These are phyloP conservation scores for Galerina sulciceps DNA, from an alignment of 768 basidiomycete genomes.

Conservation along the genomic window DNA sequence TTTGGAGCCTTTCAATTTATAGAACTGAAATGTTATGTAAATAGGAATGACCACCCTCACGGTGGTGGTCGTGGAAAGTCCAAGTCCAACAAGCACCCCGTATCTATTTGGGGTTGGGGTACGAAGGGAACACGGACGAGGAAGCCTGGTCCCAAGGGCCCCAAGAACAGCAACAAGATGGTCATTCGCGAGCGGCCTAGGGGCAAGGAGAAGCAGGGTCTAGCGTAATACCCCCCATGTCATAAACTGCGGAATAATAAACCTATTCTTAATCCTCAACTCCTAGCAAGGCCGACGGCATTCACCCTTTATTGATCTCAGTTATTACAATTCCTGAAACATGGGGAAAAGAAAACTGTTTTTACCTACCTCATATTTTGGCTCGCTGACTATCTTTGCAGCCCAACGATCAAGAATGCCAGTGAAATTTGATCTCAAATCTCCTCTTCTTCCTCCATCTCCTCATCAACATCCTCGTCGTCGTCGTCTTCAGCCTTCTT, in stretches of 20 bases:
- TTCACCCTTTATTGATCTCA: background rate
- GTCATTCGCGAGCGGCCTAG: slow-evolving; percentile 86
- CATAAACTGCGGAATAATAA: slow-evolving; percentile 7
- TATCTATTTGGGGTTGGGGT: slow-evolving; percentile 91
- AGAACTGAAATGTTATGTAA: background rate
- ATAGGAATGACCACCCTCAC: slow-evolving; percentile 88
- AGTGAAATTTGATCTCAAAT: background rate
- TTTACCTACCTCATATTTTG: too few species aligned
- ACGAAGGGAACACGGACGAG: slow-evolving; percentile 93
- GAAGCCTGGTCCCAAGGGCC: slow-evolving; percentile 89
- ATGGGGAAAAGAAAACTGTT: too few species aligned
- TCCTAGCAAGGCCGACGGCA: too few species aligned
- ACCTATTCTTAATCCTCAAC: slow-evolving; percentile 7
- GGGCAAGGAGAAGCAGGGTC: slow-evolving; percentile 58
- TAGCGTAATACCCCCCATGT: slow-evolving; percentile 31
- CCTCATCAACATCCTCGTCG: slow-evolving; percentile 20
- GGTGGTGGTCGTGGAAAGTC: slow-evolving; percentile 98
- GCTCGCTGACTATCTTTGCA: too few species aligned
- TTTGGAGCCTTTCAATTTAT: too few species aligned
- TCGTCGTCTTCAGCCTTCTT: slow-evolving; percentile 48
- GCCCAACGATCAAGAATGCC: background rate
- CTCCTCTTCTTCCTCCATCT: slow-evolving; percentile 18
- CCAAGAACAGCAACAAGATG: slow-evolving; percentile 89
- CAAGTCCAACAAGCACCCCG: slow-evolving; percentile 94
- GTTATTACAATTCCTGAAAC: background rate